Base-by-base conservation (phyloP, 2,329 filamentous ascomycete species). In the Aspergillus felis region DNA sequence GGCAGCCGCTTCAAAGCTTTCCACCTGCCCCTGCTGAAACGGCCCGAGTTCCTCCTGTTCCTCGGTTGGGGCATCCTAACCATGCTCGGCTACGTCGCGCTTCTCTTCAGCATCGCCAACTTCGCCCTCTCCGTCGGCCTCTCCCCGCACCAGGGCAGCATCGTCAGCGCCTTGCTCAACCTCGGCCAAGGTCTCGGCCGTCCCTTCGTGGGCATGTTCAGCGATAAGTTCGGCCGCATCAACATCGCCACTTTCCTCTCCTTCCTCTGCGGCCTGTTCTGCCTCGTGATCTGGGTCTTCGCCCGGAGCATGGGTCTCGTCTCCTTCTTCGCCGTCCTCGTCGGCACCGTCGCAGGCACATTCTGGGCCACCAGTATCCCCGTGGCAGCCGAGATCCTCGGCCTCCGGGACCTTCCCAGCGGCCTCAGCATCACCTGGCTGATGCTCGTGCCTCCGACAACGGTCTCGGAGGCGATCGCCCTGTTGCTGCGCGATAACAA, bases 21-120 rank as follows among this genome's bases (percentile, higher is more conserved):
- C 63, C 81, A 84, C 64, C 67, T 79, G 25, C 72, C 74, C 3
- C 67, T 87, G 5, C 81, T 87, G 62, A 77, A 74, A 47, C 76
- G 79, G 1, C 71, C 76, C 0, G 81, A 88, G 61, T 85, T 86
- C 58, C 58, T 84, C 3, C 76, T 86, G 0, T 74, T 88, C n/a
- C 74, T 86, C 24, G 74, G 68, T 3, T 89, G 83, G 74, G 85
- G 83, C 0, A 78, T 84, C 57, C 77, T 87, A 60, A 84, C 79
- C 52, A 84, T 87, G 79, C 74, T 89, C 5, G 87, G 84, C 5
- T 89, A 89, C 61, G 82, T 87, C 22, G 82, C 86, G 0, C 71
- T 89, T 1, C 76, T 88, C 2, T 89, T 87, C 72, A 85, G 81
- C 2, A 70, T 89, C 8, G 82, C 87, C 1, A 85, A 82, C 57